Base-by-base conservation (phyloP, 257 asterid species). In the Plectranthus barbatus region DNA sequence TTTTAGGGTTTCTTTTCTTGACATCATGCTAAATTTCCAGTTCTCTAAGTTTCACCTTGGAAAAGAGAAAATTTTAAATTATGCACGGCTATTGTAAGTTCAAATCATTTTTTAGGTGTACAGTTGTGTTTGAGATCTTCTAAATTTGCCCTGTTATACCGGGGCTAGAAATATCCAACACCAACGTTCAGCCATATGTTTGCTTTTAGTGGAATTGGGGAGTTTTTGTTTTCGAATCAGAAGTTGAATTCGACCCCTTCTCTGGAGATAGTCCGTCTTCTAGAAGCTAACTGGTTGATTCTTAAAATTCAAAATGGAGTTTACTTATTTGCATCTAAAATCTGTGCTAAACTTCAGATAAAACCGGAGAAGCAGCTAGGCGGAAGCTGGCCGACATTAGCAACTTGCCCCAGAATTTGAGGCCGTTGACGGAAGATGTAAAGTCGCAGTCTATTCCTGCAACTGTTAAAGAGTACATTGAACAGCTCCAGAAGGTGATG, bases 341-440 rank as follows among this genome's bases (percentile, higher is more conserved):
- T 66, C 49, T 23, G 36, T 13, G 39, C 23, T 6, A 21, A 60
- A 54, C 26, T 39, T 40, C 45, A 64, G 63, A 64, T 65, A 61
- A 49, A 67, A 11, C 56, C 23, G 70, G 60, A 53, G 76, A 70
- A 49, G 70, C 67, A 56, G 72, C 67, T 19, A 79, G 91, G 83
- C 72, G 74, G 73, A 84, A 70, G 70, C 84, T 86, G 69, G 82
- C 73, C 10, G 91, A 86, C 69, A 83, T 89, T 70, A 81, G 89
- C 83, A 86, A 86, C 77, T 53, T 89, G 76, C 79, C 80, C 9
- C 78, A 57, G 58, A 82, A 77, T 51, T 55, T 51, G 55, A 70
- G 68, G 69, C 37, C 20, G 21, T 47, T 56, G 47, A 33, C 26
- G 51, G 79, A 56, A 73, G 84, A 56, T 5, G 47, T 63, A 37